Base-by-base conservation (phyloP, 768 basidiomycete genomes). In the Termitomyces sp. region DNA sequence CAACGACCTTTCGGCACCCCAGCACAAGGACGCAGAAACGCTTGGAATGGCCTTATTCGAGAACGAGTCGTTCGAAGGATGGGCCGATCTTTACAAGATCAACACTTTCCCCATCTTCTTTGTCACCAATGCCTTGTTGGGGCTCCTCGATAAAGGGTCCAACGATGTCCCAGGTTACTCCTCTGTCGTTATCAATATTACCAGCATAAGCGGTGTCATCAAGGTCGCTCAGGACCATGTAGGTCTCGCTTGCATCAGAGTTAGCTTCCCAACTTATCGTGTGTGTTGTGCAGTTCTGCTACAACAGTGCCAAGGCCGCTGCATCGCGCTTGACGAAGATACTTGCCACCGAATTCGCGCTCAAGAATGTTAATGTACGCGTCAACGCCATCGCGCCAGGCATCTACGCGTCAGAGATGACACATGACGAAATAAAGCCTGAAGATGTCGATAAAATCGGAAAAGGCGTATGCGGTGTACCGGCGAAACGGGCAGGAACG, bases 71-170 rank as follows among this genome's bases (percentile, higher is more conserved):
- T 78, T 82, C 53, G 81, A 83, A 20, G 73, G 69, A 38, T 92
- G 90, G 90, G 67, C 73, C 0, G 68, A 80, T 36, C 67, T 89
- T 15, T 91, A 82, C 64, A 66, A 70, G 12, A 74, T 88, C 68
- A 91, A 92, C 71, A 80, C 85, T 0, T 84, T 86, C 63, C 84
- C 91, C n/a, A 72, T 86, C 50, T 91, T 82, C 71, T 92, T 91
- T 64, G 79, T 85, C 56, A 88, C 88, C 0, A 82, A 80, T 7
- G 90, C 88, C 0, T 91, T 91, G 69, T 69, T 91, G 42, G 89
- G 86, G 5, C 73, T 92, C 39, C 79, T 92, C 42, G 84, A 83
- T 51, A 86, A 84, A 60, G 90, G 88, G 29, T 81, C 85, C 22
- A 74, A 80, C 60, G 87, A 88, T 56, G 66, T 67, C 31, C 69